A percentile compares a stretch with the other conserved stretches of the same genome.
phyloP scores from a whole-genome alignment of 257 asterid genomes.

The Nicotiana undulata region DNA sequence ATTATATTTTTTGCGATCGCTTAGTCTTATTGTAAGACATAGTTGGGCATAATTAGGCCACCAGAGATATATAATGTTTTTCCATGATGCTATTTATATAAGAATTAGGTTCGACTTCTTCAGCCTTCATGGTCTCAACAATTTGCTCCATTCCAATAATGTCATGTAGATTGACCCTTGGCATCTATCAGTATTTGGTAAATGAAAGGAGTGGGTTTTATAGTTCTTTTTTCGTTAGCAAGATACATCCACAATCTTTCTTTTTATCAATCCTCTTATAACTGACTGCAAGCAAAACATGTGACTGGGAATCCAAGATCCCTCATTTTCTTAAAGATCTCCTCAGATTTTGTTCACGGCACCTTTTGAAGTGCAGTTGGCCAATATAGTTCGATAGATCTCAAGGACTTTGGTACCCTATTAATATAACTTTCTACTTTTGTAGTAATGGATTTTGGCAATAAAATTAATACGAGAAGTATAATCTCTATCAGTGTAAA shows the following conservation, averaged over 20 bases:
- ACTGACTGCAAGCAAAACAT: constrained; percentile 50
- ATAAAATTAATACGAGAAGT: constrained; percentile 59
- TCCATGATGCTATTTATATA: constrained; percentile 29
- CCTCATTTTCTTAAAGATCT: constrained; percentile 63
- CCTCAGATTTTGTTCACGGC: constrained; percentile 50
- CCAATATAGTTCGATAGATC: constrained; percentile 55
- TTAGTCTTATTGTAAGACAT: too few species aligned
- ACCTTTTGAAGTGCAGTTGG: constrained; percentile 29
- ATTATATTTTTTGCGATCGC: too few species aligned
- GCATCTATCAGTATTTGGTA: constrained; percentile 47
- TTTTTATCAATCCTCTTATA: constrained; percentile 46
- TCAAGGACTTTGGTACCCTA: constrained; percentile 44
- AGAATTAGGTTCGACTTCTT: constrained; percentile 41
- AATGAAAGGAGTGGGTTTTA: constrained; percentile 49
- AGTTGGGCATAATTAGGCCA: constrained; percentile 11
- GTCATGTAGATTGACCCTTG: constrained; percentile 53
- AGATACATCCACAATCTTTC: constrained; percentile 61
- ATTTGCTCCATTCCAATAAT: constrained; percentile 62
- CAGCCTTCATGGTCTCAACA: constrained; percentile 56
- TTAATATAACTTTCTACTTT: constrained; percentile 49
- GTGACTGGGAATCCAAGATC: constrained; percentile 38
- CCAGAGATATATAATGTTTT: constrained; percentile 34
- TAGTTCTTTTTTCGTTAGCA: constrained; percentile 59
- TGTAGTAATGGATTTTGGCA: constrained; percentile 50
- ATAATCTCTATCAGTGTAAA: constrained; percentile 36